phyloP scores from a whole-genome alignment of 345 rosid genomes.

The Eucalyptus lansdowneana region DNA sequence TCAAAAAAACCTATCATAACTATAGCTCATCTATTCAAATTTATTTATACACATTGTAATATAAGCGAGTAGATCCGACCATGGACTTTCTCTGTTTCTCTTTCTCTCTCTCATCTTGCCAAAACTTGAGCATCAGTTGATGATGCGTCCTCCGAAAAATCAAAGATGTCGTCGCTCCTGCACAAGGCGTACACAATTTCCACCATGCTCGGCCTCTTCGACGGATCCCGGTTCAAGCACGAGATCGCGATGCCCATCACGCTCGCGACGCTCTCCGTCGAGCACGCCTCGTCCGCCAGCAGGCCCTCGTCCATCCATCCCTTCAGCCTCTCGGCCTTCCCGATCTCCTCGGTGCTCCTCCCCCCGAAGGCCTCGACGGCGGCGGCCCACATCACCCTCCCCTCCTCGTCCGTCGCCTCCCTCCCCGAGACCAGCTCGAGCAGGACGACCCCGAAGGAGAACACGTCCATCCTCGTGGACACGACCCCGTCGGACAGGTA shows the following conservation, averaged over 20 bases:
- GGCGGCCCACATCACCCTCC: constrained; percentile 35
- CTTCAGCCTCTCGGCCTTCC: constrained; percentile 9
- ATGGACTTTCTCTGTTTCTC: neutral
- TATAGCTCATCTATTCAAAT: neutral
- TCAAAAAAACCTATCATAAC: too few species aligned
- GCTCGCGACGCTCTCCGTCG: constrained; percentile 35
- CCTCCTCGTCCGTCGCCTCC: constrained; percentile 37
- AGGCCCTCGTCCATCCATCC: constrained; percentile 31
- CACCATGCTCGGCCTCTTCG: constrained; percentile 52
- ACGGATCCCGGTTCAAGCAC: constrained; percentile 38
- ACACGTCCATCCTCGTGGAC: constrained; percentile 57
- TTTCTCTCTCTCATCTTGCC: constrained; percentile 21
- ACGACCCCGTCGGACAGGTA: constrained; percentile 50
- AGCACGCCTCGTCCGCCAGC: constrained; percentile 10
- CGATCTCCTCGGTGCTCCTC: constrained; percentile 3
- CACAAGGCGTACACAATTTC: constrained; percentile 50
- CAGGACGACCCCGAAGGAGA: constrained; percentile 59
- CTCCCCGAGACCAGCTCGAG: constrained; percentile 53
- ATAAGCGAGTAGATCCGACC: neutral
- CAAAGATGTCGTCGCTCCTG: constrained; percentile 40
- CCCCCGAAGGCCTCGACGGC: constrained; percentile 19
- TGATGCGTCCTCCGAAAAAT: constrained; percentile 26
- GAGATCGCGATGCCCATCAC: constrained; percentile 36
- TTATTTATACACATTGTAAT: neutral
- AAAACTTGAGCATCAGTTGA: neutral